phyloP scores from a whole-genome alignment of 2,329 filamentous ascomycete genomes.

The Sporothrix mexicana region DNA sequence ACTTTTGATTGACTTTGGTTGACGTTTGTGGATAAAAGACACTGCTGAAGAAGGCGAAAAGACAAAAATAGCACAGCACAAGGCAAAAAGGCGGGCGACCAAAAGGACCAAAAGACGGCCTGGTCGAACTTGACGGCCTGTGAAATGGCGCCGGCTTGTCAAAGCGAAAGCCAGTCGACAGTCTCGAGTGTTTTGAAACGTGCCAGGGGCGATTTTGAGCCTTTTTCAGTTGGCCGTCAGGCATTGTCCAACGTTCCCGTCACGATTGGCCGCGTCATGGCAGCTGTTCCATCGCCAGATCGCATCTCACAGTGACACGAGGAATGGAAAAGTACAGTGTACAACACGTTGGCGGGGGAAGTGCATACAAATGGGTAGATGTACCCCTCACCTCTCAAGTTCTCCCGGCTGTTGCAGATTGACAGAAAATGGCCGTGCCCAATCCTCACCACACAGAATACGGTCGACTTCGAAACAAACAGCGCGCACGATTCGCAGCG shows the following conservation, averaged over 20 bases:
- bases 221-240: not conserved
- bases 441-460: not conserved
- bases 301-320: not conserved
- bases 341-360: not conserved
- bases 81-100: not conserved
- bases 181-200: constrained; percentile 14
- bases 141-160: not conserved
- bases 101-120: not conserved
- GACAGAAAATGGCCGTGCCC: not conserved
- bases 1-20: not conserved
- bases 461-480: constrained; percentile 14
- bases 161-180: not conserved
- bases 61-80: constrained; percentile 19
- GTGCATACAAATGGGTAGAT: not conserved
- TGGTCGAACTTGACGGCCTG: not conserved
- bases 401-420: not conserved
- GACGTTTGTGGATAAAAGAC: not conserved
- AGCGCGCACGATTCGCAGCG: constrained; percentile 2
- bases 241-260: not conserved
- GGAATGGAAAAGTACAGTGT: constrained; percentile 10
- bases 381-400: not conserved
- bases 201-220: not conserved
- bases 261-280: constrained; percentile 12
- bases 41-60: not conserved
- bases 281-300: not conserved